Evolutionary conservation across 805 yeast species (phyloP), one percentile per base, ranked within the genome.

Genomic region (Candida silvatica): DNA sequence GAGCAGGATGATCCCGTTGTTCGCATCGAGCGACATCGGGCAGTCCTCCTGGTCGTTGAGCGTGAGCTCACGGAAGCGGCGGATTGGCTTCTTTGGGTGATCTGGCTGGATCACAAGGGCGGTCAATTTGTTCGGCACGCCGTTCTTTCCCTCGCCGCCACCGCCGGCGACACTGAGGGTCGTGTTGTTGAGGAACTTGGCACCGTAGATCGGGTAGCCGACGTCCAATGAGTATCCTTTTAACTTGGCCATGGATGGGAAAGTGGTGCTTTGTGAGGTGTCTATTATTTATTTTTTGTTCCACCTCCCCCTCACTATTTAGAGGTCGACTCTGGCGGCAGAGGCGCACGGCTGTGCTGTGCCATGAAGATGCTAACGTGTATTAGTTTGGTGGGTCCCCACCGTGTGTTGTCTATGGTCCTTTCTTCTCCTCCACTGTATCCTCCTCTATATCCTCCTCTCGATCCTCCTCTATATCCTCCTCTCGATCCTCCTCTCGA

Each of bases 101-200:
- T 64, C 64, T 36, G 80, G 74, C 47, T 74, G 70, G 31, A 82
- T 64, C 31, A 71, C 58, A 28, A 81, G 54, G 2, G 80, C 80
- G 4, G 87, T 75, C 42, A 90, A 62, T 53, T 82, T 85, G 58
- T 90, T 90, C 27, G 88, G 82, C 37, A 86, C 77, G 20, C 95
- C 96, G 49, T 85, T 80, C 49, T 77, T 78, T 7, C 95, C 95
- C 54, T 85, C 94, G 18, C 97, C 97, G 20, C 97, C 97, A 30
- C 98, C 98, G 28, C 98, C 98, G 3, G 86, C 77, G 20, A 80
- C 80, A 32, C 87, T 56, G 19, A 88, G 54, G 2, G 77, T 70
- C 40, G 64, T 59, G 42, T 77, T 69, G 44, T 71, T 66, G 30
- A 78, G 63, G 52, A 85, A 87, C 40, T 74, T 72, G 35, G 90